Conservation (phyloP, 345 rosid species). For the Eucalyptus cladocalyx region DNA sequence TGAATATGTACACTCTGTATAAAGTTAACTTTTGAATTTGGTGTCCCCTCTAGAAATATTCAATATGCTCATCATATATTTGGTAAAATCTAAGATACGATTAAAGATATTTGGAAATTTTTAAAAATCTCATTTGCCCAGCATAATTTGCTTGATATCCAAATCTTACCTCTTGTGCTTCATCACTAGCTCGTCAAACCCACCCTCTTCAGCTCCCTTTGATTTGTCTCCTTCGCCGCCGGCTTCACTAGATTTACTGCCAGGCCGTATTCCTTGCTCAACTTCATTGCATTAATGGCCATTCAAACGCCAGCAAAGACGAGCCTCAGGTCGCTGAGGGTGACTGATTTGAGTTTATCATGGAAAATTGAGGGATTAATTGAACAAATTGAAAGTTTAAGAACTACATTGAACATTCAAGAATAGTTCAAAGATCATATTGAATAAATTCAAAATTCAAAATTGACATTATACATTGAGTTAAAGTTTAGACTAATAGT, state of each 20-base stretch:
- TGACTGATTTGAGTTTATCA: background rate
- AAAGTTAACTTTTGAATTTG: background rate
- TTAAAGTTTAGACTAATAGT: fast-evolving
- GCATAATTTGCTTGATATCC: background rate
- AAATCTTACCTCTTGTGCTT: background rate
- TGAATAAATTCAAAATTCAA: no score
- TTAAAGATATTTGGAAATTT: background rate
- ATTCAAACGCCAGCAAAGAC: background rate
- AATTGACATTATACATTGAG: fast-evolving
- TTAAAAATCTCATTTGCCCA: background rate
- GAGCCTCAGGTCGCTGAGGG: background rate
- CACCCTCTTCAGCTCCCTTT: background rate
- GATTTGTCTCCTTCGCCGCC: background rate
- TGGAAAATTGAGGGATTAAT: no score
- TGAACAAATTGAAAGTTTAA: no score
- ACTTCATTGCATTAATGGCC: background rate
- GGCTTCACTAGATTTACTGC: background rate
- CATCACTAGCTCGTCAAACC: background rate
- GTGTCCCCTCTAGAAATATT: background rate
- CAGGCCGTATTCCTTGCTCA: background rate
- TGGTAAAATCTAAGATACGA: background rate
- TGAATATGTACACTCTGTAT: background rate
- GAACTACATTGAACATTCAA: no score
- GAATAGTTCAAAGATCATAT: no score
- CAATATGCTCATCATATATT: background rate